Base-by-base conservation (phyloP, 164 flowering plant genomes). In the Platanus orientalis region DNA sequence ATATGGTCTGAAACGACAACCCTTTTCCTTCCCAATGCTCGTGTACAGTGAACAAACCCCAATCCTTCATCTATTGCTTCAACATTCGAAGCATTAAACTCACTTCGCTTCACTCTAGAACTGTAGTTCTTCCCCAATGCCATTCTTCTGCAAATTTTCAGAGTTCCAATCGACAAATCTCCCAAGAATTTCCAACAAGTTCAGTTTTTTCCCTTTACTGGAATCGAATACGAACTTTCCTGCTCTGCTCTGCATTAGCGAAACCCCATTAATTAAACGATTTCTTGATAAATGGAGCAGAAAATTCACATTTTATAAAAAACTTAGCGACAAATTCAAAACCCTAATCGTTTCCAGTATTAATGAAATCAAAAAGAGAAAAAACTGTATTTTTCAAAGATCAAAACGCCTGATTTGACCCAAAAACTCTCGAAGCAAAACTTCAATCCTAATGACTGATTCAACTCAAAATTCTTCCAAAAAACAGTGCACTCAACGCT, bases 11-110 rank as follows among this genome's bases (percentile, higher is more conserved):
- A 54, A 52, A 49, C 28, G 1, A 26, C 17, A 12, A 68, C 56
- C 32, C 71, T 47, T 55, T 68, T 68, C 60, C 56, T 55, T n/a
- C 67, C 67, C n/a, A 64, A 26, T 54, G 67, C 54, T 29, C 60
- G 25, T 30, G 19, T 64, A 30, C 34, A 48, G 7, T 26, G 65
- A 45, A 68, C 57, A 16, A 61, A 54, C 17, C 60, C 65, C 24
- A 68, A 17, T 19, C 56, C 55, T 26, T 54, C 42, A 0, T 61
- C 61, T 25, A 50, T 21, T 28, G 25, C 25, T 27, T 68, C 39
- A 6, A 27, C 32, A 48, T 50, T 49, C 20, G 52, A 51, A 20
- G 19, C 23, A 7, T 44, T 66, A n/a, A 51, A 32, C 1, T 56
- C 17, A 45, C 54, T 60, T 42, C 34, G 30, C 61, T 36, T 68